Percentiles rank a stretch among this genome's conserved stretches.
Evolutionary conservation across 495 filamentous ascomycete genomes (phyloP).

Genomic region (Penicillium pulvis): DNA sequence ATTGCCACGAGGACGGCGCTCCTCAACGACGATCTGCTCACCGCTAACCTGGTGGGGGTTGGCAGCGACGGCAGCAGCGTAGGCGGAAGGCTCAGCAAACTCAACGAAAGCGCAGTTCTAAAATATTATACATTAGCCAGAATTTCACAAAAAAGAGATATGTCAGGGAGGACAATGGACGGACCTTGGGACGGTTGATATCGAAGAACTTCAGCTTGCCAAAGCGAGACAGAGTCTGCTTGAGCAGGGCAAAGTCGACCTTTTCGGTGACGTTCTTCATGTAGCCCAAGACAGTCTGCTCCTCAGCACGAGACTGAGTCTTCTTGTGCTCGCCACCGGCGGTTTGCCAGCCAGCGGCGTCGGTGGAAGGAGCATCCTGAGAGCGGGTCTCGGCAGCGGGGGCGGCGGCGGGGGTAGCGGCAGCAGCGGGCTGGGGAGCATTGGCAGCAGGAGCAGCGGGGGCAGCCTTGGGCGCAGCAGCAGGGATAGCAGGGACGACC

Average conservation of each 20-base stretch:
- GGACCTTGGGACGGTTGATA: slow-evolving; percentile 86
- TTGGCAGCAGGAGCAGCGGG: slow-evolving; percentile 37
- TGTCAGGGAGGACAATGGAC: slow-evolving; percentile 16
- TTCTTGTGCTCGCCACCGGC: slow-evolving; percentile 77
- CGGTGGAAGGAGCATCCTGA: slow-evolving; percentile 50
- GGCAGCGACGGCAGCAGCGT: slow-evolving; percentile 74
- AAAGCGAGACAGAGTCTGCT: slow-evolving; percentile 63
- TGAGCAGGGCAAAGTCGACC: slow-evolving; percentile 69
- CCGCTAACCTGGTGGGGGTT: slow-evolving; percentile 85
- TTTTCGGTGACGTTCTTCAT: slow-evolving; percentile 92
- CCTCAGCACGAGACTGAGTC: slow-evolving; percentile 71
- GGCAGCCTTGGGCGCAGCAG: slow-evolving; percentile 39
- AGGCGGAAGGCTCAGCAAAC: slow-evolving; percentile 76
- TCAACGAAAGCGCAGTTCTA: slow-evolving; percentile 98
- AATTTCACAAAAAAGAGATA: not conserved
- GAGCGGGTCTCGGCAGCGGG: slow-evolving; percentile 37
- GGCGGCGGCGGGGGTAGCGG: slow-evolving; percentile 29
- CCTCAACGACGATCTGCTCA: slow-evolving; percentile 83
- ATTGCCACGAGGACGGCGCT: slow-evolving; percentile 75
- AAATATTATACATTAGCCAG: not conserved
- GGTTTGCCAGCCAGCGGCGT: slow-evolving; percentile 72
- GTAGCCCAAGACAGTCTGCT: slow-evolving; percentile 75
- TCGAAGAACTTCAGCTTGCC: slow-evolving; percentile 87
- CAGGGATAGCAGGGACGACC: slow-evolving; percentile 39
- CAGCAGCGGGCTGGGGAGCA: slow-evolving; percentile 34